Conservation (phyloP, 176 grass and related monocot species). For the Aegilops longissima region DNA sequence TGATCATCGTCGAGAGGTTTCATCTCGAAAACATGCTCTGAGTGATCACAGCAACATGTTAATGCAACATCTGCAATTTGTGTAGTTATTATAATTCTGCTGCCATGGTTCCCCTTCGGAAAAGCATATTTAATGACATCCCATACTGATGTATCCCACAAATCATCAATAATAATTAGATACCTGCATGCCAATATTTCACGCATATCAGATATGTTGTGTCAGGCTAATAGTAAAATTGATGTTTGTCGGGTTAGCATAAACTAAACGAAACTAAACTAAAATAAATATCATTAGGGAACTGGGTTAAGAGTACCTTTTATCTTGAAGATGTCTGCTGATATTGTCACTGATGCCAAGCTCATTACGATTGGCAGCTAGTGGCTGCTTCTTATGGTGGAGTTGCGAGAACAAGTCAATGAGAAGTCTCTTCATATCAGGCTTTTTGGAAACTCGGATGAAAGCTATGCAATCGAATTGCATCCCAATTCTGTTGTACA, state of each 20-base stretch:
- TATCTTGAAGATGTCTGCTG: no score
- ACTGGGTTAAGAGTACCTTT: no score
- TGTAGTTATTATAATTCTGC: background rate
- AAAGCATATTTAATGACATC: background rate
- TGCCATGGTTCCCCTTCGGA: background rate
- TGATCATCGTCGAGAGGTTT: no score
- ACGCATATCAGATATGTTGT: background rate
- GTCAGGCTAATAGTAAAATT: no score
- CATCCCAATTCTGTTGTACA: background rate
- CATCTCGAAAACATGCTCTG: no score
- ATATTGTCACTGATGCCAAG: no score
- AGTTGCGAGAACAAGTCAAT: background rate
- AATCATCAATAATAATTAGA: constrained; percentile 3
- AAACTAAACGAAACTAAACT: no score
- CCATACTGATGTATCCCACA: background rate
- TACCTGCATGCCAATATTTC: background rate
- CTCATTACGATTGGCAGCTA: no score
- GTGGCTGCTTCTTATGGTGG: background rate
- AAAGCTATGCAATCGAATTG: background rate
- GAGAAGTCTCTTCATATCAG: background rate
- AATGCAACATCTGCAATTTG: no score
- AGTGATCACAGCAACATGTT: no score
- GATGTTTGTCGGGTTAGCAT: no score
- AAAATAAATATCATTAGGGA: no score
- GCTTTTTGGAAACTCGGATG: background rate